Percentiles rank a stretch among this genome's conserved stretches.
These are phyloP conservation scores for Pelargonium fulgidum DNA, from an alignment of 441 rosid genomes.

Conservation along the genomic window DNA sequence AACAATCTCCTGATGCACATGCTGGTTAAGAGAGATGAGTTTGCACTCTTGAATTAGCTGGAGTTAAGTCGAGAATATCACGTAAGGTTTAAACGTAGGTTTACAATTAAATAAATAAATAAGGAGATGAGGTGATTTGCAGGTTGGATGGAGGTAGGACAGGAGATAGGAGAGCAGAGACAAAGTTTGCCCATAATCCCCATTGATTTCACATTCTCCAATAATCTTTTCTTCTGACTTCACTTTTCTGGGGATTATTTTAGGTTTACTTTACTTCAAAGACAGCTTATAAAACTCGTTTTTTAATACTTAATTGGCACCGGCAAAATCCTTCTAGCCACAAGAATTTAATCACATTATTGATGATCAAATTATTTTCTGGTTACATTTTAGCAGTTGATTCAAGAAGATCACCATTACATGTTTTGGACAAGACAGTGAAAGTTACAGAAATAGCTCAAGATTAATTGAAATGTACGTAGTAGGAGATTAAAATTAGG, in stretches of 20 bases:
- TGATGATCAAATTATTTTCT: no score
- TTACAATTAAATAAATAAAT: not conserved
- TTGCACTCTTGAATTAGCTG: no score
- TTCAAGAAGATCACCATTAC: no score
- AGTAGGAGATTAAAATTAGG: no score
- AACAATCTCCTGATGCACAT: no score
- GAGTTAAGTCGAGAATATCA: no score
- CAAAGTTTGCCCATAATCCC: constrained; percentile 1
- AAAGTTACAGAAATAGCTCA: no score
- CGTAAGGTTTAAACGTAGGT: no score
- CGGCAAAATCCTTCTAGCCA: constrained; percentile 3
- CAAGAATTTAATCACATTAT: not conserved
- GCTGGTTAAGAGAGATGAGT: no score
- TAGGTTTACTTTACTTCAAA: not conserved
- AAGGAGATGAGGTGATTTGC: not conserved
- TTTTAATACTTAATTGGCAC: not conserved
- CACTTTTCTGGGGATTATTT: not conserved
- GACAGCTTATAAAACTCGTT: not conserved
- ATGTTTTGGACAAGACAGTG: no score
- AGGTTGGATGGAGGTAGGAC: not conserved
- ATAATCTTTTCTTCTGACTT: not conserved
- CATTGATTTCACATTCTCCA: not conserved
- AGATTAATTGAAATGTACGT: no score
- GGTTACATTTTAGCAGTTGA: no score
- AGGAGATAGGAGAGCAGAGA: not conserved